Percentiles rank a stretch among this genome's conserved stretches.
phyloP scores from a whole-genome alignment of 257 asterid genomes.

The Lycium ferocissimum region DNA sequence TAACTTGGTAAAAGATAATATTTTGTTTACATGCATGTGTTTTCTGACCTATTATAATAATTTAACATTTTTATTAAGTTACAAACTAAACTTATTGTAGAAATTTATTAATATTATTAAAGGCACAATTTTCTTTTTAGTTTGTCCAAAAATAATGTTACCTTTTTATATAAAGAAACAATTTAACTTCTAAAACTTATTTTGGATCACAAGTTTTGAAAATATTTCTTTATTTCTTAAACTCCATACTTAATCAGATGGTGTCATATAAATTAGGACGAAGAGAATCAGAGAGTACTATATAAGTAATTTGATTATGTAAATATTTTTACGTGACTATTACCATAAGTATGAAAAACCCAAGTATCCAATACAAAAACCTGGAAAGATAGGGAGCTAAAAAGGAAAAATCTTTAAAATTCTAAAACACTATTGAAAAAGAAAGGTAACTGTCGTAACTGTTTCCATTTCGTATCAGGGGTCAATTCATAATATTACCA shows the following conservation, averaged over 20 bases:
- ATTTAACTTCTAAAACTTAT: no score
- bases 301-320: neutral
- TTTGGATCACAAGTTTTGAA: no score
- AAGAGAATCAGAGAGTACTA: neutral
- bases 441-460: slow-evolving; percentile 31
- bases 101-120: neutral
- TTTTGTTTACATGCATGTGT: neutral
- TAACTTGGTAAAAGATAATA: neutral
- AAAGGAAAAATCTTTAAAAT: neutral
- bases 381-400: neutral
- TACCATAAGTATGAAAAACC: neutral
- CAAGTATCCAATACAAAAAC: neutral
- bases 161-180: no score
- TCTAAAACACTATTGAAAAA: neutral
- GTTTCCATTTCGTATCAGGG: neutral
- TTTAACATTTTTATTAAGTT: neutral
- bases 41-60: no score
- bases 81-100: neutral
- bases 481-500: neutral
- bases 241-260: no score
- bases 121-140: no score
- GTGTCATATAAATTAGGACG: no score
- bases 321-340: neutral
- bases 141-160: no score
- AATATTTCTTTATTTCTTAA: no score